Percentiles rank a stretch among this genome's conserved stretches.
Conservation (phyloP, 805 yeast genomes). For the Komagataella mondaviorum region DNA sequence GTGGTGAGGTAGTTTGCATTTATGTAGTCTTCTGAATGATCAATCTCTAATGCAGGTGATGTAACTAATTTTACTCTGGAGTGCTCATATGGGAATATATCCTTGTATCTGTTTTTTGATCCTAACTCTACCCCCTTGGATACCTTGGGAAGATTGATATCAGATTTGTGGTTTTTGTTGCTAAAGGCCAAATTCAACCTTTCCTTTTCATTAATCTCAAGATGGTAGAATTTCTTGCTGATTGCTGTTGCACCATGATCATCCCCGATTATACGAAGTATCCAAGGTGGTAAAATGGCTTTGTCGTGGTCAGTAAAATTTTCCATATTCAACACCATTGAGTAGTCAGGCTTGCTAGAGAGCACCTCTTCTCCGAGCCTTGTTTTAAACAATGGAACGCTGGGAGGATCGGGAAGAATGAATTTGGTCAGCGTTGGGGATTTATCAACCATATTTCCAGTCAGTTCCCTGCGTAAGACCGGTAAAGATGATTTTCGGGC, state of each 20-base stretch:
- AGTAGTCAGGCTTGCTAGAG: conserved; percentile 12
- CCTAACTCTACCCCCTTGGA: conserved; percentile 76
- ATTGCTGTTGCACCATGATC: conserved; percentile 23
- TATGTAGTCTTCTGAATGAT: conserved; percentile 41
- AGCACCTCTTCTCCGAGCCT: conserved; percentile 41
- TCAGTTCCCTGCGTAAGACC: conserved; percentile 11
- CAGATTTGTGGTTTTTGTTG: conserved; percentile 3
- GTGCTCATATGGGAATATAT: conserved; percentile 79
- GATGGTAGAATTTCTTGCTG: conserved; percentile 41
- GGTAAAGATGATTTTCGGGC: conserved; percentile 5
- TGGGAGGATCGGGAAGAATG: conserved; percentile 30
- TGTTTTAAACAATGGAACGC: conserved; percentile 29
- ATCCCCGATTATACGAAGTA: conserved; percentile 20
- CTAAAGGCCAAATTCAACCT: conserved; percentile 39
- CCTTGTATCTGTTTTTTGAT: conserved; percentile 73
- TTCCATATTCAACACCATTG: conserved; percentile 13
- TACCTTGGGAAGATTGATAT: conserved; percentile 26
- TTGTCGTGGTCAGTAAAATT: background rate
- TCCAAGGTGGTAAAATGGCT: conserved; percentile 39
- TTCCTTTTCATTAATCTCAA: conserved; percentile 59
- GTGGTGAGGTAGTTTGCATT: conserved; percentile 68
- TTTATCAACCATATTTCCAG: background rate
- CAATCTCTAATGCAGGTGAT: conserved; percentile 9
- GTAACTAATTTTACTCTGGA: conserved; percentile 51
- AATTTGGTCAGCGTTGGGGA: conserved; percentile 25